Evolutionary conservation across 257 asterid genomes (phyloP).

Genomic region (Solanum chiquidenum): DNA sequence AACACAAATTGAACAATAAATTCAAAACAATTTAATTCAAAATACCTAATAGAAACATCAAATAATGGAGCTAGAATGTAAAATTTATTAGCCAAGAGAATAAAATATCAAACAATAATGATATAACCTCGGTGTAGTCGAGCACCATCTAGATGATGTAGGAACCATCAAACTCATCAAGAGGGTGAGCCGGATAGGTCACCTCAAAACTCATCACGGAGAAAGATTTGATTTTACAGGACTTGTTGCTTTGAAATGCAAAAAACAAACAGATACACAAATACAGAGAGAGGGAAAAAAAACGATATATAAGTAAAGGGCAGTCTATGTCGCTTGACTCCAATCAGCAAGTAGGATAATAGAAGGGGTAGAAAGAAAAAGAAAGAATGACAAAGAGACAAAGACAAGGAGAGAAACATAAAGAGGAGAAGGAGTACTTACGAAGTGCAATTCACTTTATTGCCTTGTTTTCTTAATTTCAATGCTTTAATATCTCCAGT

Average conservation of each 20-base stretch:
- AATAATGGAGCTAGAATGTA: neutral
- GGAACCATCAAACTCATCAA: neutral
- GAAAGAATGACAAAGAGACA: neutral
- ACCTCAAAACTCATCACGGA: neutral
- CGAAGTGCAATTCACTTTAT: neutral
- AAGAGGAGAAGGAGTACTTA: neutral
- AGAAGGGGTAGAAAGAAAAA: neutral
- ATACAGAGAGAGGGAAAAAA: no score
- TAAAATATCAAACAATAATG: neutral
- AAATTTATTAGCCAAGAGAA: neutral
- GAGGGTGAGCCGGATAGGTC: neutral
- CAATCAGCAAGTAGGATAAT: no score
- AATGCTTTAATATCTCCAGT: neutral
- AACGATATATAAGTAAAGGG: neutral
- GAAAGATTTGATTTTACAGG: neutral
- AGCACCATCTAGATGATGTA: neutral
- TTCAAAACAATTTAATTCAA: neutral
- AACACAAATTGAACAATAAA: neutral
- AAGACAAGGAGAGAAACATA: neutral
- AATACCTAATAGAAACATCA: neutral
- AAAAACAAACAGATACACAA: no score
- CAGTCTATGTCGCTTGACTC: neutral
- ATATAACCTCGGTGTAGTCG: neutral
- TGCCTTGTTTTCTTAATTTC: no score
- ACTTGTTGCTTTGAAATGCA: neutral